Conservation (phyloP, 78 protist species). For the Emiliania huxleyi region DNA sequence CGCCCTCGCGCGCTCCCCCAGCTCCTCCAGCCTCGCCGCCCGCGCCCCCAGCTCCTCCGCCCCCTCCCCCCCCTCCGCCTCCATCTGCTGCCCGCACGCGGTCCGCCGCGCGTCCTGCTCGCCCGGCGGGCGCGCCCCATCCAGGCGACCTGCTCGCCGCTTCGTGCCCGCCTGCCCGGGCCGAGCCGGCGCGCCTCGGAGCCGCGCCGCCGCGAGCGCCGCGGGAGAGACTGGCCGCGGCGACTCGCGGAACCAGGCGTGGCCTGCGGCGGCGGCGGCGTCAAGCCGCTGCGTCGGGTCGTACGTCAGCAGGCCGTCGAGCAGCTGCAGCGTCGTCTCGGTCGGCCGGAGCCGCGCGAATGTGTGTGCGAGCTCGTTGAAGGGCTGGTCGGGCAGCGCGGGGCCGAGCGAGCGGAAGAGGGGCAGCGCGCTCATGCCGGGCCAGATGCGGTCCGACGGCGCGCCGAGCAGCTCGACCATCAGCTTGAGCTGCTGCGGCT, state of each 20-base stretch:
- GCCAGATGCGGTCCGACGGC: slow-evolving; percentile 32
- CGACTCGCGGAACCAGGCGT: neutral
- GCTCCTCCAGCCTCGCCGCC: too few relatives aligned
- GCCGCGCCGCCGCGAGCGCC: neutral
- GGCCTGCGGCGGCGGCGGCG: neutral
- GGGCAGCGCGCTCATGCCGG: neutral
- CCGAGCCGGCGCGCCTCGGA: too few relatives aligned
- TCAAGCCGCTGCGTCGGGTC: neutral
- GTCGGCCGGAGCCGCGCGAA: neutral
- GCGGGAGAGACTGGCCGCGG: neutral
- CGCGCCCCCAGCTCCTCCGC: too few relatives aligned
- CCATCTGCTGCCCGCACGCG: too few relatives aligned
- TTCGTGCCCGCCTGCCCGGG: too few relatives aligned
- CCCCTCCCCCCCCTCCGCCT: too few relatives aligned
- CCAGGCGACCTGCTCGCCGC: too few relatives aligned
- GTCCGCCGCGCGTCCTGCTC: too few relatives aligned
- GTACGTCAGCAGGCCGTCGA: slow-evolving; percentile 31
- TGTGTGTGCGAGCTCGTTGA: neutral
- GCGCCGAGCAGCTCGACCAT: slow-evolving; percentile 28
- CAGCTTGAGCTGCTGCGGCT: slow-evolving; percentile 80
- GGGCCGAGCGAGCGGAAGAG: neutral
- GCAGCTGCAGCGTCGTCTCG: neutral
- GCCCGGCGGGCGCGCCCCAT: too few relatives aligned
- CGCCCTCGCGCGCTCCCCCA: too few relatives aligned
- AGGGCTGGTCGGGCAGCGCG: neutral